These are phyloP conservation scores for Nicotiana paniculata DNA, from an alignment of 257 asterid species.

Conservation along the genomic window DNA sequence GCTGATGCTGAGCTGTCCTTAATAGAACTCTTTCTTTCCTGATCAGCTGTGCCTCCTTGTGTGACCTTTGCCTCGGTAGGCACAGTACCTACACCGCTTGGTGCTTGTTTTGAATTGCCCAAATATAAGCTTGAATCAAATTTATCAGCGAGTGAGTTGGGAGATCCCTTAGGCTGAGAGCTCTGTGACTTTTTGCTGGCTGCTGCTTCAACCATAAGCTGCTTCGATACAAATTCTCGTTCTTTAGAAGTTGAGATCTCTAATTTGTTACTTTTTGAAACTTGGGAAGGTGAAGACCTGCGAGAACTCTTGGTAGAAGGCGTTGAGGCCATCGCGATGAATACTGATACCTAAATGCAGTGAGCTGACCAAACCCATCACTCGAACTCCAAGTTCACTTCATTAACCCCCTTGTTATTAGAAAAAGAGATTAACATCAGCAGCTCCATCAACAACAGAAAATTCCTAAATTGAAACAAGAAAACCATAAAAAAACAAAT, in stretches of 20 bases:
- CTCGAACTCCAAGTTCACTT: slow-evolving; percentile 7
- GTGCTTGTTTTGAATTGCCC: slow-evolving; percentile 28
- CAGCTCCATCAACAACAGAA: slow-evolving; percentile 34
- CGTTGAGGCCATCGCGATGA: slow-evolving; percentile 45
- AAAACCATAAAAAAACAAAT: slow-evolving; percentile 5
- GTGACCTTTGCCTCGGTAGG: background rate
- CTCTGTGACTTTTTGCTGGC: slow-evolving; percentile 14
- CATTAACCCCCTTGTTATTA: slow-evolving; percentile 11
- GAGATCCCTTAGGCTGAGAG: slow-evolving; percentile 23
- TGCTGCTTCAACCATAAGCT: slow-evolving; percentile 18
- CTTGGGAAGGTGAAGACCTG: slow-evolving; percentile 14
- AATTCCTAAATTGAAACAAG: slow-evolving; percentile 7
- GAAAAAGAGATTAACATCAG: slow-evolving; percentile 27
- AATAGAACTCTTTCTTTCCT: slow-evolving; percentile 28
- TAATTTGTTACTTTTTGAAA: slow-evolving; percentile 24
- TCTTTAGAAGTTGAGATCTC: slow-evolving; percentile 25
- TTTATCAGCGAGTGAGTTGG: slow-evolving; percentile 33
- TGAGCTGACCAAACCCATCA: slow-evolving; percentile 15
- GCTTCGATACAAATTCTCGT: slow-evolving; percentile 23
- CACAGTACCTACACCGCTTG: background rate
- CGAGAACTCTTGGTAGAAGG: slow-evolving; percentile 24
- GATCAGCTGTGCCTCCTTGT: slow-evolving; percentile 20
- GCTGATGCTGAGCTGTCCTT: slow-evolving; percentile 41
- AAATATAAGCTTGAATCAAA: slow-evolving; percentile 45
- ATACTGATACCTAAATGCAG: slow-evolving; percentile 10